A percentile compares a stretch with the other conserved stretches of the same genome.
phyloP scores from a whole-genome alignment of 2,329 filamentous ascomycete genomes.

The Colletotrichum euphorbiae region DNA sequence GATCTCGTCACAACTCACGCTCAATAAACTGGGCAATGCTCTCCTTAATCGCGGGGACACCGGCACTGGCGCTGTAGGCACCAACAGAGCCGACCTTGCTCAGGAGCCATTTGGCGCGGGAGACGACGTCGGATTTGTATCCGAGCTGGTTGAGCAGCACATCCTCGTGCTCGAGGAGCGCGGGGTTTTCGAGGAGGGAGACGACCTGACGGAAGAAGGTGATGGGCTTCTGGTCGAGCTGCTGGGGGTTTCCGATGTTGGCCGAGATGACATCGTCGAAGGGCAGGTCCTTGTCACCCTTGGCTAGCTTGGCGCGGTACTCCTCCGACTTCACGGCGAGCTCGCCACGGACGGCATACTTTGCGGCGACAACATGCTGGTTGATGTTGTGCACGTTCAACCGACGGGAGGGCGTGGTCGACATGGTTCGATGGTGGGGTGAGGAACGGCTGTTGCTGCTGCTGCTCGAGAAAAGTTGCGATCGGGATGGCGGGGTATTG shows the following conservation, averaged over 20 bases:
- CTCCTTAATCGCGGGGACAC: slow-evolving; percentile 85
- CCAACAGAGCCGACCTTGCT: slow-evolving; percentile 90
- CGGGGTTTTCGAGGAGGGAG: slow-evolving; percentile 91
- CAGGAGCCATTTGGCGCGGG: slow-evolving; percentile 83
- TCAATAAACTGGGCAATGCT: slow-evolving; percentile 95
- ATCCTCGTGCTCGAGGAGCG: slow-evolving; percentile 83
- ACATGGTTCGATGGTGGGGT: slow-evolving; percentile 48
- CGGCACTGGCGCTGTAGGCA: slow-evolving; percentile 95
- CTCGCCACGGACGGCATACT: slow-evolving; percentile 97
- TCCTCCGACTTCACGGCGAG: slow-evolving; percentile 93
- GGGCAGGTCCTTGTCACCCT: slow-evolving; percentile 73
- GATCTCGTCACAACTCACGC: slow-evolving; percentile 62
- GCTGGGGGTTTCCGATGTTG: slow-evolving; percentile 99
- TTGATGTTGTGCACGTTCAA: slow-evolving; percentile 92
- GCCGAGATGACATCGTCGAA: slow-evolving; percentile 94
- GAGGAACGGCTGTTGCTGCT: slow-evolving; percentile 30
- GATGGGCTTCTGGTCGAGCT: slow-evolving; percentile 98
- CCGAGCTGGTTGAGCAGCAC: slow-evolving; percentile 80
- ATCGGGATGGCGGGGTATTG: slow-evolving; percentile 39
- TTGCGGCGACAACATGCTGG: slow-evolving; percentile 83
- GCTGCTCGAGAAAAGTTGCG: slow-evolving; percentile 40
- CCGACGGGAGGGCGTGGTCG: slow-evolving; percentile 52
- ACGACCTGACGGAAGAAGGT: slow-evolving; percentile 99
- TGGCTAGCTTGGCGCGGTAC: slow-evolving; percentile 80
- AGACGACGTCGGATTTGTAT: slow-evolving; percentile 91